Percentiles rank a stretch among this genome's conserved stretches.
phyloP scores from a whole-genome alignment of 2,329 filamentous ascomycete species.

The Curvularia sp. region DNA sequence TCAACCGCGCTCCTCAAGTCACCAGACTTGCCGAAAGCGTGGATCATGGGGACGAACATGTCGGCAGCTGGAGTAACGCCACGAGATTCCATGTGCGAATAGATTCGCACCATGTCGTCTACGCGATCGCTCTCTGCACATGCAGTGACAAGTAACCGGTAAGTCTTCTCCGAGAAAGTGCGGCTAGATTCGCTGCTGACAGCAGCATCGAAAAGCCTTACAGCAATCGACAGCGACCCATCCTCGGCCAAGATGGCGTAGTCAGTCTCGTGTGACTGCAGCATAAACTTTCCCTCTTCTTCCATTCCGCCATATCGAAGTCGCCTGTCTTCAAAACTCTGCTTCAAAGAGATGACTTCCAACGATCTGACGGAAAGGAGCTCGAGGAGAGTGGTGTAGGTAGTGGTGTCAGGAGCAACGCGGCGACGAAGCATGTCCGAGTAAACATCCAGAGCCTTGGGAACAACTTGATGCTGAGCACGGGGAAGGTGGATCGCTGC shows the following conservation, averaged over 20 bases:
- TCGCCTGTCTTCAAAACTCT: slow-evolving; percentile 79
- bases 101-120: slow-evolving; percentile 88
- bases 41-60: slow-evolving; percentile 92
- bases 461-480: slow-evolving; percentile 81
- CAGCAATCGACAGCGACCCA: slow-evolving; percentile 81
- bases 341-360: slow-evolving; percentile 76
- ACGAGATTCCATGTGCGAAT: slow-evolving; percentile 86
- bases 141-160: slow-evolving; percentile 82
- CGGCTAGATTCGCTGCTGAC: slow-evolving; percentile 65
- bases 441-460: slow-evolving; percentile 93
- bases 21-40: slow-evolving; percentile 82
- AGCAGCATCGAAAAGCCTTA: slow-evolving; percentile 85
- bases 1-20: slow-evolving; percentile 89
- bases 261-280: slow-evolving; percentile 86
- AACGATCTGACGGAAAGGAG: slow-evolving; percentile 81
- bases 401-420: slow-evolving; percentile 80
- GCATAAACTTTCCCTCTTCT: slow-evolving; percentile 83
- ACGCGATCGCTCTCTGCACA: slow-evolving; percentile 83
- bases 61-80: slow-evolving; percentile 77
- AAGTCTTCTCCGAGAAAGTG: slow-evolving; percentile 79
- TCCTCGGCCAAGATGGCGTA: slow-evolving; percentile 86
- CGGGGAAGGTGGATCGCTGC: slow-evolving; percentile 83
- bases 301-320: slow-evolving; percentile 84
- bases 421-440: slow-evolving; percentile 92
- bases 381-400: slow-evolving; percentile 86